Conservation (phyloP, 2,329 filamentous ascomycete species). For the Colletotrichum sp. region DNA sequence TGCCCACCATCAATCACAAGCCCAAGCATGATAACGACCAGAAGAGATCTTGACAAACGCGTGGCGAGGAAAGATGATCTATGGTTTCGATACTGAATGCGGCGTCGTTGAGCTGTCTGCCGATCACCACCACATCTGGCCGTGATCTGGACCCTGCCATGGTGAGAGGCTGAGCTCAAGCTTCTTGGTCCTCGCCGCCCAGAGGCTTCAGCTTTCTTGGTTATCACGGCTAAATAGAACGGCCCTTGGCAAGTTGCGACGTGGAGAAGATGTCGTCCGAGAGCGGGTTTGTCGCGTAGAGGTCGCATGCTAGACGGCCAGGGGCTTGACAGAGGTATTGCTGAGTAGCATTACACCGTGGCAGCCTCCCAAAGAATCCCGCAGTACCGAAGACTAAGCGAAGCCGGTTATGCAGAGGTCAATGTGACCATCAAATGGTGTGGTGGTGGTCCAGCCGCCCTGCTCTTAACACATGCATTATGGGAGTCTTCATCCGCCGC, state of each 20-base stretch:
- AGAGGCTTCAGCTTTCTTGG: not conserved
- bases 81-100: not conserved
- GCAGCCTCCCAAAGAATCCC: not conserved
- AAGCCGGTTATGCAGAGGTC: not conserved
- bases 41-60: not conserved
- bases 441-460: slow-evolving; percentile 1
- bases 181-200: slow-evolving; percentile 11
- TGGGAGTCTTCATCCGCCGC: slow-evolving; percentile 11
- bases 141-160: not conserved
- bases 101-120: not conserved
- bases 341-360: not conserved
- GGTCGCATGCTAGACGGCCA: not conserved
- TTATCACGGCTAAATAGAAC: slow-evolving; percentile 13
- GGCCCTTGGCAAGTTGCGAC: slow-evolving; percentile 9
- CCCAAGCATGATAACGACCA: not conserved
- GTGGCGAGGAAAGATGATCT: not conserved
- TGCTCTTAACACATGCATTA: slow-evolving; percentile 1
- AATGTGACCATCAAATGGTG: slow-evolving; percentile 15
- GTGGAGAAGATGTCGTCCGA: not conserved
- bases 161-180: slow-evolving; percentile 15
- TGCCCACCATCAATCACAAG: not conserved
- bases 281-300: not conserved
- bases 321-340: not conserved
- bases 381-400: not conserved
- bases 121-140: not conserved